Evolutionary conservation across 345 rosid genomes (phyloP), one percentile per base, ranked within the genome.

Genomic region (Sisymbrium altissimum): DNA sequence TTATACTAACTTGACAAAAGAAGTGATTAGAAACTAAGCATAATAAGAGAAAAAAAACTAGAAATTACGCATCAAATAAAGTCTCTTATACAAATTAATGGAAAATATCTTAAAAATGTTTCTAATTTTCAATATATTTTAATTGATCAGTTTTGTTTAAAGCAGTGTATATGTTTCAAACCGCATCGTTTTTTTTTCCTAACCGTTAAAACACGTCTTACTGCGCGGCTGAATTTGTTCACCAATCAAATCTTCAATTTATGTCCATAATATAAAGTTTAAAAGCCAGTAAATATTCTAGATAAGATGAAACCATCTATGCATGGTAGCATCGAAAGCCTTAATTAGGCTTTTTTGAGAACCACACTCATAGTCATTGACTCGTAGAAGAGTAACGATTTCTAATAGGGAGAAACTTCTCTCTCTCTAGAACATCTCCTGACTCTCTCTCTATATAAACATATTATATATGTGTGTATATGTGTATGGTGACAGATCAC

Each of bases 401-500:
- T 61, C 29, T 59, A 60, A 68, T 23, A 32, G 56, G 45, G 38
- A 68, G 56, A 66, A 46, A 50, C 13, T 7, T 41, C 64, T 56
- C 49, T 44, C 71, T 64, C 70, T 38, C 59, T 57, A 17, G 19
- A 36, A 36, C 21, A 59, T 49, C 39, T 38, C 49, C 40, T 36
- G 18, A 3, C 15, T 40, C 53, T 18, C 54, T 27, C 53, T 25
- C 32, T 44, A n/a, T 13, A 27, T 18, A 32, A n/a, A 56, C 49
- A 3, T 18, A 3, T 30, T 46, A 7, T 66, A 10, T 56, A 12
- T 58, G 3, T 58, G 3, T 59, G 9, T 72, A 7, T 62, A 8
- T 67, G 40, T 74, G 68, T 67, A 33, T 62, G 74, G 58, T 77
- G 81, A 72, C 76, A 71, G 68, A 59, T 61, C 70, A 72, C 73